Evolutionary conservation across 192 early-diverging fungal species (phyloP).

Genomic region (Podila epigama): DNA sequence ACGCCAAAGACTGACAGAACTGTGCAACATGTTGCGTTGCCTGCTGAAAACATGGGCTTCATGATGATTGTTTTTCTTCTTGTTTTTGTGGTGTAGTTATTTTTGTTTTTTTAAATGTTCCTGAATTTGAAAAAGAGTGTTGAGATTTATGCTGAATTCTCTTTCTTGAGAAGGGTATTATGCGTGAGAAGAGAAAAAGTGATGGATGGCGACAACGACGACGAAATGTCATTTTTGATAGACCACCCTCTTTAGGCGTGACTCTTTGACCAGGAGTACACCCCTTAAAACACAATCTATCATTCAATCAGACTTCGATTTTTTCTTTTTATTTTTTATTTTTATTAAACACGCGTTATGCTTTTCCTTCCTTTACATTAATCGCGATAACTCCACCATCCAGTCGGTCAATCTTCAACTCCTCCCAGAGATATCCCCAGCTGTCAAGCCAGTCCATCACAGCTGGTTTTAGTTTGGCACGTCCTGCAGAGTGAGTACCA

Average conservation of each 20-base stretch:
- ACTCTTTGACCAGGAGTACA: too few species aligned
- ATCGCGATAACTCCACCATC: constrained; percentile 44
- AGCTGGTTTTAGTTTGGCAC: constrained; percentile 41
- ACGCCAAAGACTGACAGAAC: constrained; percentile 57
- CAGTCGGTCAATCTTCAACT: constrained; percentile 37
- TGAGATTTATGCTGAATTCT: too few species aligned
- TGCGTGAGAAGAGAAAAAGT: too few species aligned
- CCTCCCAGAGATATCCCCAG: constrained; percentile 45
- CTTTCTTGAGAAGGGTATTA: too few species aligned
- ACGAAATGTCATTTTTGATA: too few species aligned
- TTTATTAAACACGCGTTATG: constrained; percentile 19
- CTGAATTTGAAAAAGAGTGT: too few species aligned
- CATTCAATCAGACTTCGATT: neutral
- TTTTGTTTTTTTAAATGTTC: too few species aligned
- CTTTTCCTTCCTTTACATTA: constrained; percentile 42
- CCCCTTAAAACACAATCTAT: neutral
- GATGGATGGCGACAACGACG: too few species aligned
- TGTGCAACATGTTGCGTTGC: constrained; percentile 55
- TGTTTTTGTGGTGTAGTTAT: too few species aligned
- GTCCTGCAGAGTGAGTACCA: constrained; percentile 49
- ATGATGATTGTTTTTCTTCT: too few species aligned
- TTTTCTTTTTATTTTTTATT: constrained; percentile 7
- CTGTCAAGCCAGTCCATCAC: constrained; percentile 48
- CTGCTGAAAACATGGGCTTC: constrained; percentile 60
- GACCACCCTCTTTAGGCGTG: too few species aligned